Evolutionary conservation across 176 grass and related monocot species (phyloP).

Genomic region (Carex scoparia): DNA sequence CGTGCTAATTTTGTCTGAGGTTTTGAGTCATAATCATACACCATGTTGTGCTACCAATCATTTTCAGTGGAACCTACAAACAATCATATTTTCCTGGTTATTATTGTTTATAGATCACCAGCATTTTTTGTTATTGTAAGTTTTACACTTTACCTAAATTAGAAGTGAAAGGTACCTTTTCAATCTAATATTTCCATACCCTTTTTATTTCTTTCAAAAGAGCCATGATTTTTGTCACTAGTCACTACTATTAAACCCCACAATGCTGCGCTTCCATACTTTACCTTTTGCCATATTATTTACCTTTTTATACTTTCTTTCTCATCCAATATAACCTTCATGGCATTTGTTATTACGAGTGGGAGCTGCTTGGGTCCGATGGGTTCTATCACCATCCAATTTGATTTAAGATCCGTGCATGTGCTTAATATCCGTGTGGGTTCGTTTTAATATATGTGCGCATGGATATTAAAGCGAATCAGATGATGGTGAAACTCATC

Average conservation of each 20-base stretch:
- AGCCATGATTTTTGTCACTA: slow-evolving; percentile 13
- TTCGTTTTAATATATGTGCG: no score
- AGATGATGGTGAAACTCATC: no score
- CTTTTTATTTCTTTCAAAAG: background rate
- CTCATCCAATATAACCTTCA: background rate
- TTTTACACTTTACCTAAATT: background rate
- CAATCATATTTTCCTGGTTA: slow-evolving; percentile 15
- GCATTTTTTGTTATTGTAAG: background rate
- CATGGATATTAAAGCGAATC: no score
- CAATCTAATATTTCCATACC: background rate
- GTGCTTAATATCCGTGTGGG: no score
- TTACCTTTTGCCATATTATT: background rate
- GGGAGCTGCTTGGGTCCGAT: no score
- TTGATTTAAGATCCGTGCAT: no score
- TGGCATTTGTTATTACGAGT: background rate
- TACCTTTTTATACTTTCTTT: background rate
- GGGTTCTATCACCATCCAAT: no score
- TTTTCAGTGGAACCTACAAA: slow-evolving; percentile 14
- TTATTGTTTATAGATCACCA: background rate
- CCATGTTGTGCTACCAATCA: slow-evolving; percentile 11
- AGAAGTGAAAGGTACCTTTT: background rate
- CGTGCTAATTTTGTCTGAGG: slow-evolving; percentile 8
- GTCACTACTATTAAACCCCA: background rate
- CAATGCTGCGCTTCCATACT: background rate
- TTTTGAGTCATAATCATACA: slow-evolving; percentile 12